Base-by-base conservation (phyloP, 129 eudicot genomes). In the Tagetes erecta region DNA sequence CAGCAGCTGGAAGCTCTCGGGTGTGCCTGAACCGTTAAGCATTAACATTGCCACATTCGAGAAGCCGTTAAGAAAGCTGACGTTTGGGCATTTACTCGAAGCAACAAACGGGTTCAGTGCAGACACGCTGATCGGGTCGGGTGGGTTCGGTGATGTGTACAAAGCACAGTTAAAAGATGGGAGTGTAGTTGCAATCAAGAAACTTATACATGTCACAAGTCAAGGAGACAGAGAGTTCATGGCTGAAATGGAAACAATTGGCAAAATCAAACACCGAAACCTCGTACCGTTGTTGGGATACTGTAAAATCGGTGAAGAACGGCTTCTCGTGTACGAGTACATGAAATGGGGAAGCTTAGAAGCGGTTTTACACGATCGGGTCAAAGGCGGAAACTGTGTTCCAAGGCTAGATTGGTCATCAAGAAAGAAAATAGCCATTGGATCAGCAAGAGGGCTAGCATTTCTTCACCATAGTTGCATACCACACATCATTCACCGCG, bases 191-290 rank as follows among this genome's bases (percentile, higher is more conserved):
- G 97, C 97, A 33, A 91, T 91, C 45, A 91, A 91, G 81, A 91
- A 91, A 68, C 95, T 91, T 11, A 84, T 91, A 11, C 97, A 88
- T 7, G 92, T 88, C 27, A 91, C 97, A 9, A 84, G 95, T 52
- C 97, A 91, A 41, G 97, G 97, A 33, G 97, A 91, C 33, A 63
- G 97, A 55, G 97, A 91, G 76, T 91, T 91, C 63, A 86, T 91
- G 97, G 97, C 97, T 10, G 97, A 91, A 83, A 91, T 91, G 97
- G 97, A 91, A 67, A 91, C 97, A 2, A 91, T 91, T 4, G 97
- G 97, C 3, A 91, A 88, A 59, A 91, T 91, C 72, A 91, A 91
- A 34, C 97, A 91, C 30, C 64, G 97, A 0, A 91, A 91, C 71
- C 82, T 91, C 0, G 97, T 91, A 3, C 97, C 97, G 0, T 72